Base-by-base conservation (phyloP, 371 early-diverging fungal species). In the Polyrhizophydium stewartii region DNA sequence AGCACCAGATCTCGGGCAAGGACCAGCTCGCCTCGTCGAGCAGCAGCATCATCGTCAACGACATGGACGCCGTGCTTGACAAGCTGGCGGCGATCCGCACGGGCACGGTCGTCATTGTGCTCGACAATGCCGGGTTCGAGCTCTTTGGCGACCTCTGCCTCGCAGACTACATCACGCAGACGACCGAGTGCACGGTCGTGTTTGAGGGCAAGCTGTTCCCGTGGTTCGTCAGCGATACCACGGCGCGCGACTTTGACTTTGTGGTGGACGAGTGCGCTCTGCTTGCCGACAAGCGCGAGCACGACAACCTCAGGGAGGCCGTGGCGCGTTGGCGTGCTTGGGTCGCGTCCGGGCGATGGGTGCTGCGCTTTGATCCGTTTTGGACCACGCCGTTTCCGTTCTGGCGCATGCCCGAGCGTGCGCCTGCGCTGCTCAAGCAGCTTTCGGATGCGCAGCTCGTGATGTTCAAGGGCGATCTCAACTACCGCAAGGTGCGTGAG, bases 391-490 rank as follows among this genome's bases (percentile, higher is more conserved):
- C 91, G 41, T 85, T 86, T 55, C 67, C 93, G 0, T 94, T 84
- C 71, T 85, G 89, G 75, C 85, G 90, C 43, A 76, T 97, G 59
- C 79, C 79, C 0, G 74, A 72, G 0, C 76, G 73, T 43, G 89
- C 87, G 9, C 81, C 85, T 13, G 82, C 80, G 6, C 70, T 93
- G 7, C 91, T 80, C 70, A 78, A 85, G 32, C 68, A 86, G 68
- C 53, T 81, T 17, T 35, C 43, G n/a, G 65, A 76, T 30, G 76
- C 90, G 3, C 77, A 84, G 27, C 60, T 93, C 27, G 77, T 91
- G 37, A 80, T 97, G 21, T 96, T 92, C 70, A 97, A 97, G 72
- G 98, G 98, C 33, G 98, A 97, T 66, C 69, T 97, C 65, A 97
- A 97, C 78, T 97, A 90, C 72, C 84, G 98, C 60, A 97, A 97